Evolutionary conservation across 2,329 filamentous ascomycete genomes (phyloP).

Genomic region (Passalora sequoiae): DNA sequence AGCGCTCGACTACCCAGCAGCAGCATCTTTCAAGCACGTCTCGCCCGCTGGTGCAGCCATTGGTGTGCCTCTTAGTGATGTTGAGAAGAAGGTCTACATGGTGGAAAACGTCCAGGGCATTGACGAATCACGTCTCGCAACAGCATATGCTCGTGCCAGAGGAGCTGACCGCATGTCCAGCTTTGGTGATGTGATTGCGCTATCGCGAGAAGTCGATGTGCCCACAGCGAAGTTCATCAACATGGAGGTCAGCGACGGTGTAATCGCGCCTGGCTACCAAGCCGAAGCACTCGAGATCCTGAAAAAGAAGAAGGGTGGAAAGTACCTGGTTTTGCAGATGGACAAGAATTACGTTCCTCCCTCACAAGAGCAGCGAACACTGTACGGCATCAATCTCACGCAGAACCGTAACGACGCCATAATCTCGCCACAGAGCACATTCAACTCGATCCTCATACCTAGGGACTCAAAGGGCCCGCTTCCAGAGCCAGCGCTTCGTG

Average conservation of each 20-base stretch:
- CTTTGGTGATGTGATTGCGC: slow-evolving; percentile 93
- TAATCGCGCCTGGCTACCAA: slow-evolving; percentile 85
- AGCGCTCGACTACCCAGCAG: slow-evolving; percentile 80
- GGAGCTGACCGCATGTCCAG: slow-evolving; percentile 98
- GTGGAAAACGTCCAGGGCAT: slow-evolving; percentile 91
- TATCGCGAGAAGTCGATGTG: slow-evolving; percentile 85
- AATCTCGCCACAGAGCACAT: slow-evolving; percentile 75
- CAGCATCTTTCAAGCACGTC: slow-evolving; percentile 98
- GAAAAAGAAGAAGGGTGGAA: slow-evolving; percentile 96
- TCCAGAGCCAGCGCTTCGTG: slow-evolving; percentile 75
- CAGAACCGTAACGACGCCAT: slow-evolving; percentile 90
- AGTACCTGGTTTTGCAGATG: slow-evolving; percentile 93
- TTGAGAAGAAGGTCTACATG: slow-evolving; percentile 97
- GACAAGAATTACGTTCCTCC: slow-evolving; percentile 79
- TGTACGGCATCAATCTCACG: slow-evolving; percentile 82
- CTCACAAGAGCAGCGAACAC: slow-evolving; percentile 70
- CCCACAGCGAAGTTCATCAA: slow-evolving; percentile 96
- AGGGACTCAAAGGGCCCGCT: slow-evolving; percentile 65
- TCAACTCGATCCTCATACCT: slow-evolving; percentile 78
- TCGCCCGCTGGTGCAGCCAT: slow-evolving; percentile 95
- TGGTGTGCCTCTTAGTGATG: slow-evolving; percentile 75
- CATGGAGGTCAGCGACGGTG: slow-evolving; percentile 93
- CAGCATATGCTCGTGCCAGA: slow-evolving; percentile 91
- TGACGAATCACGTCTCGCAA: slow-evolving; percentile 77
- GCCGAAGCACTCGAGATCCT: slow-evolving; percentile 83